Base-by-base conservation (phyloP, 768 basidiomycete genomes). In the Chlorophyllum brunneum region DNA sequence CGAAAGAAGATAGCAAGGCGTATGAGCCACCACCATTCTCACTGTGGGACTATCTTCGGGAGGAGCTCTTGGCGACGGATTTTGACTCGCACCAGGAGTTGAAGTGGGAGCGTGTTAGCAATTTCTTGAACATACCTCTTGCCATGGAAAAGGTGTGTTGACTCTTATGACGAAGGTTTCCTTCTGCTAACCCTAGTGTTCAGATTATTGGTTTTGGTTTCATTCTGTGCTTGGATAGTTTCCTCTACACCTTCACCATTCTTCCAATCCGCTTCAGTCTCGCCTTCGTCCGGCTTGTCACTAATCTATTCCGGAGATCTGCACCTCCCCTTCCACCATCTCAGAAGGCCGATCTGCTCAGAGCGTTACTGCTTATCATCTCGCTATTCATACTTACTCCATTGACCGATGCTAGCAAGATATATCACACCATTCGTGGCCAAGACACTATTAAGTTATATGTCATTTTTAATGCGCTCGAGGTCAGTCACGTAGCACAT, bases 401-500 rank as follows among this genome's bases (percentile, higher is more conserved):
- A 1, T 76, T 94, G 34, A 94, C 95, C 5, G 95, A 99, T 63
- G 89, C 93, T 8, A 95, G 93, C 69, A 94, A 95, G 73, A 95
- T 99, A 59, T 99, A 99, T 61, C 97, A 99, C 62, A 88, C 87
- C 13, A 98, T 99, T 50, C 85, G 97, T 18, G 95, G 95, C 0
- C 97, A 98, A 68, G 97, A 99, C 60, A 97, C 93, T 2, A 95
- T 99, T 72, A 99, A 98, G 71, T 70, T 99, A 43, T 98, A 98
- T 71, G 97, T 99, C 54, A 95, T 99, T 45, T 99, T 98, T 71
- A 98, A 98, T 67, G 95, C 94, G 9, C 77, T 99, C 5, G 97
- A 99, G 80, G 95, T 95, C 67, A 52, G 83, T 65, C 18, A 20
- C 18, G 33, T 5, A 38, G 26, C 11, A 4, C 34, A 5, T 26